Percentiles rank a stretch among this genome's conserved stretches.
Conservation (phyloP, 2,329 filamentous ascomycete genomes). For the Graphilbum fragrans region DNA sequence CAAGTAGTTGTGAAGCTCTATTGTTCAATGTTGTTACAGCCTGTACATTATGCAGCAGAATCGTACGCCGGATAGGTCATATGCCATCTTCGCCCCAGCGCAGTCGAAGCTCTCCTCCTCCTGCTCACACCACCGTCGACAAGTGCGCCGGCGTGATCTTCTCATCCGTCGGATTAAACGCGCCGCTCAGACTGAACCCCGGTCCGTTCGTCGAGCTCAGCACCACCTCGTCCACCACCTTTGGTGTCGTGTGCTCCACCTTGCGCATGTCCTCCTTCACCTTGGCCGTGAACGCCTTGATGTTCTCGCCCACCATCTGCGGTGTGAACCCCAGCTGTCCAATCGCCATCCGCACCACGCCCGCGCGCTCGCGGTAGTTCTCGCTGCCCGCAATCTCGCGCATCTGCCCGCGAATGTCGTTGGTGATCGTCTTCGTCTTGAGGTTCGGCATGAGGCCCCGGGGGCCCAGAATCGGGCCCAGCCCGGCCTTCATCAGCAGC, state of each 20-base stretch:
- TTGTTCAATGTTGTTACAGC: too few relatives aligned
- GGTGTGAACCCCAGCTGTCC: constrained; percentile 85
- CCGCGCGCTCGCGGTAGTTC: constrained; percentile 75
- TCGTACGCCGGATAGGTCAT: too few relatives aligned
- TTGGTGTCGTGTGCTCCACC: constrained; percentile 46
- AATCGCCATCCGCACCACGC: constrained; percentile 78
- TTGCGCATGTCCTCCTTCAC: constrained; percentile 64
- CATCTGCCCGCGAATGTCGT: constrained; percentile 62
- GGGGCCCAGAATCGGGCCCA: constrained; percentile 77
- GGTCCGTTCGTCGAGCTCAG: constrained; percentile 80
- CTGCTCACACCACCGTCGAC: constrained; percentile 39
- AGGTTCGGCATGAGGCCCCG: constrained; percentile 83
- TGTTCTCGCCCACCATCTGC: constrained; percentile 72
- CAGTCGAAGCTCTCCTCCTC: background rate
- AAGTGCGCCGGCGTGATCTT: constrained; percentile 40
- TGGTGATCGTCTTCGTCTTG: constrained; percentile 82
- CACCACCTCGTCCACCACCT: constrained; percentile 65
- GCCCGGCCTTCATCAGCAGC: constrained; percentile 66
- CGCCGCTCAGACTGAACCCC: constrained; percentile 75
- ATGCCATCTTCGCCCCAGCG: too few relatives aligned
- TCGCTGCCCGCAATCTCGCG: constrained; percentile 72
- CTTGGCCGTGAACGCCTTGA: constrained; percentile 62
- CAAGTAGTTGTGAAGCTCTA: too few relatives aligned
- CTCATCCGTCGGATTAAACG: constrained; percentile 53
- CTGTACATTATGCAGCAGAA: too few relatives aligned